Evolutionary conservation across 2,329 filamentous ascomycete genomes (phyloP), one percentile per base, ranked within the genome.

Genomic region (Ophiostoma perfectum): DNA sequence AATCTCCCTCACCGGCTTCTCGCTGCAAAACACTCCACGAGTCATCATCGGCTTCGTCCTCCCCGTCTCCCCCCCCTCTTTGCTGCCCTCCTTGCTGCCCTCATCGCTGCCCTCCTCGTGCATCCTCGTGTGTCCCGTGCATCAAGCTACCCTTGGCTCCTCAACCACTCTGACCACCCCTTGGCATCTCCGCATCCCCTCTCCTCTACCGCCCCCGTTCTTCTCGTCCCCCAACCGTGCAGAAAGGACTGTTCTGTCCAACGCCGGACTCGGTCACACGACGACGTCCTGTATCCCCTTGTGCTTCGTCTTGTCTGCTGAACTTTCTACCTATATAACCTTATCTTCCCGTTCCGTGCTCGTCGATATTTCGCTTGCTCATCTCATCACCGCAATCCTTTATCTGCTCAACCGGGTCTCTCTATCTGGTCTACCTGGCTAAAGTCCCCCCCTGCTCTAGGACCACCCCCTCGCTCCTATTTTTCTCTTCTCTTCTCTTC

Each of bases 161-260:
- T n/a, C n/a, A 55, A 27, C 27, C n/a, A 55, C 52, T n/a, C 16
- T 7, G n/a, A n/a, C 55, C 18, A 60, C 55, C 55, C 55, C 38
- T 60, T 27, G 27, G 55, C 27, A 38, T 60, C 55, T 60, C 55
- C 55, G 55, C 55, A 38, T 60, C 38, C 55, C 49, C 55, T 36
- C 38, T n/a, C n/a, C n/a, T n/a, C n/a, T n/a, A n/a, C n/a, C n/a
- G n/a, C n/a, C n/a, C n/a, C n/a, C n/a, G n/a, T n/a, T n/a, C 11
- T 60, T 52, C 49, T 18, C 49, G 14, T 52, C 49, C 55, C 27
- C 55, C 55, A 6, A 6, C 42, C 42, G 7, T 38, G n/a, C 8
- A 18, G 11, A 60, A 60, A 58, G 11, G 9, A 58, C 52, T 36
- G 47, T 6, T 27, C 27, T 27, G 27, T 27, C 27, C 27, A 1